These are phyloP conservation scores for Macadamia tetraphylla DNA, from an alignment of 164 flowering plant genomes.

Conservation along the genomic window DNA sequence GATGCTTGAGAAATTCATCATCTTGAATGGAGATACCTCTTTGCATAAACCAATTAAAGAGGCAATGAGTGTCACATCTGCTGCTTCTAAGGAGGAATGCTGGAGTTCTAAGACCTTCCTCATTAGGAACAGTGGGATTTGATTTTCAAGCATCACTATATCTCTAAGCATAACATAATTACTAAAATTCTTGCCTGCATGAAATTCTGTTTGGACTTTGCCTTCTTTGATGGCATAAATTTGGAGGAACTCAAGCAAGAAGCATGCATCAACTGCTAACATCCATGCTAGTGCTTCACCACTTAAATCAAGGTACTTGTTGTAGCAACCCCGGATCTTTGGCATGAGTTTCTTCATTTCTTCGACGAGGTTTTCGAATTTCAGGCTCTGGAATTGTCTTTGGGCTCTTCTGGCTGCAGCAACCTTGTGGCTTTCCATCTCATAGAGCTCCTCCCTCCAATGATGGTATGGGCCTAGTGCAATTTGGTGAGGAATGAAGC, in stretches of 20 bases:
- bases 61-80: slow-evolving; percentile 12
- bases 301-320: slow-evolving; percentile 21
- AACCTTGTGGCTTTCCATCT: slow-evolving; percentile 12
- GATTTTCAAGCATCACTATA: slow-evolving; percentile 29
- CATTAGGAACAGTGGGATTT: slow-evolving; percentile 23
- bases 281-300: slow-evolving; percentile 26
- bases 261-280: slow-evolving; percentile 26
- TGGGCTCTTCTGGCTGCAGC: slow-evolving; percentile 16
- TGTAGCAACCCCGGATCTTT: slow-evolving; percentile 19
- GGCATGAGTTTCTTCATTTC: slow-evolving; percentile 14
- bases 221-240: slow-evolving; percentile 2
- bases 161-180: slow-evolving; percentile 24
- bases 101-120: slow-evolving; percentile 13
- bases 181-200: slow-evolving; percentile 13
- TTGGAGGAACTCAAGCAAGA: slow-evolving; percentile 26
- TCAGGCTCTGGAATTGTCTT: slow-evolving; percentile 11
- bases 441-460: slow-evolving; percentile 15
- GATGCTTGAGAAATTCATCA: background rate
- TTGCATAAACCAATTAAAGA: slow-evolving; percentile 32
- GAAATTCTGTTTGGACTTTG: background rate
- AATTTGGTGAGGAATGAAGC: slow-evolving; percentile 16
- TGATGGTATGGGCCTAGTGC: slow-evolving; percentile 20
- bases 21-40: slow-evolving; percentile 32
- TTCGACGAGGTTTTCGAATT: slow-evolving; percentile 16
- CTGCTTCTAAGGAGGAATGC: slow-evolving; percentile 8